phyloP scores from a whole-genome alignment of 352 stramenopile genomes.

The Elongisporangium prolatum region DNA sequence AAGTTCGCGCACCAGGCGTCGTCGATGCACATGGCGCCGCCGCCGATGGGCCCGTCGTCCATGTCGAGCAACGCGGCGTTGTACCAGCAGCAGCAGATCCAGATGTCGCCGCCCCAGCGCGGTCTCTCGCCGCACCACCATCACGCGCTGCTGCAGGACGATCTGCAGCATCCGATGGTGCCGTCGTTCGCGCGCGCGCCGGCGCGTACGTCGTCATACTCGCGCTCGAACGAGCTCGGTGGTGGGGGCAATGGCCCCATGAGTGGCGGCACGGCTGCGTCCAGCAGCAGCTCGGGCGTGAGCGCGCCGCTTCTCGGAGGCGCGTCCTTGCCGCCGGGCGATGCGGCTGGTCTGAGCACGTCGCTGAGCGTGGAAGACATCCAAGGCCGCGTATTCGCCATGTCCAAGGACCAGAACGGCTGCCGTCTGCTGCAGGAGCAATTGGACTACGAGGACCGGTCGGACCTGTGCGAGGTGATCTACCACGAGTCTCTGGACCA shows the following conservation, averaged over 20 bases:
- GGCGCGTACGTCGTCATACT: slow-evolving; percentile 7
- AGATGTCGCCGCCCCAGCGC: slow-evolving; percentile 21
- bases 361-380: slow-evolving; percentile 70
- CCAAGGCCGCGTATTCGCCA: slow-evolving; percentile 72
- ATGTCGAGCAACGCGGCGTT: slow-evolving; percentile 16
- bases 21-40: slow-evolving; percentile 11
- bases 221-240: slow-evolving; percentile 20
- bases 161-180: slow-evolving; percentile 3
- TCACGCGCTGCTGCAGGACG: slow-evolving; percentile 12
- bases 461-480: slow-evolving; percentile 91
- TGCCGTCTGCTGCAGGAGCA: slow-evolving; percentile 97
- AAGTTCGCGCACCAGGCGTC: slow-evolving; percentile 71
- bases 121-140: slow-evolving; percentile 34
- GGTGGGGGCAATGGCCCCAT: slow-evolving; percentile 19
- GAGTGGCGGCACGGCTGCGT: slow-evolving; percentile 10
- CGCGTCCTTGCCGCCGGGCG: slow-evolving; percentile 10
- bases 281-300: slow-evolving; percentile 1
- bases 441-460: slow-evolving; percentile 91
- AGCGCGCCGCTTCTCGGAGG: slow-evolving; percentile 24
- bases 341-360: slow-evolving; percentile 23
- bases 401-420: slow-evolving; percentile 96
- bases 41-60: slow-evolving; percentile 10
- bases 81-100: slow-evolving; percentile 31
- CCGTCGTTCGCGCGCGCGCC: slow-evolving; percentile 5
- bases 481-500: slow-evolving; percentile 96